Percentiles rank a stretch among this genome's conserved stretches.
phyloP scores from a whole-genome alignment of 805 yeast genomes.

The Zygosaccharomyces siamensis region DNA sequence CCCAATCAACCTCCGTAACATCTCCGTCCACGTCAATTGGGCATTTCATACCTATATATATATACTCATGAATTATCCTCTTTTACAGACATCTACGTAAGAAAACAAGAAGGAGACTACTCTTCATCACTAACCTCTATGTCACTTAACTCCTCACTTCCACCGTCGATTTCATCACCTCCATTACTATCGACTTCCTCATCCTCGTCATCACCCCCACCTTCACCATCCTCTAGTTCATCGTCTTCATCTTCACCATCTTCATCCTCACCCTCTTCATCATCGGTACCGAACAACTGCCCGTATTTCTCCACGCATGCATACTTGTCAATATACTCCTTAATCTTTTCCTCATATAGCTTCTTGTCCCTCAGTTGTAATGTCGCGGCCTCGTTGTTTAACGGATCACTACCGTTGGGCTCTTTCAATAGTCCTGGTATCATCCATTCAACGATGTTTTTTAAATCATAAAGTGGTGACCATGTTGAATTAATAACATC shows the following conservation, averaged over 20 bases:
- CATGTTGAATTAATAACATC: conserved; percentile 97
- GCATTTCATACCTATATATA: neutral
- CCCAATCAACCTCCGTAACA: too few species aligned
- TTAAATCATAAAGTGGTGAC: conserved; percentile 95
- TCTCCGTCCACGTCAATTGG: neutral
- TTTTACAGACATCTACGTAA: conserved; percentile 1
- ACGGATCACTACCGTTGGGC: conserved; percentile 92
- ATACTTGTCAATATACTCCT: conserved; percentile 65
- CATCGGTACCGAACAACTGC: conserved; percentile 43
- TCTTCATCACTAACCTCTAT: conserved; percentile 30
- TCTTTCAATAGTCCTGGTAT: conserved; percentile 86
- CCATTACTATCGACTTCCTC: conserved; percentile 9
- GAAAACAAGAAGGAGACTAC: neutral
- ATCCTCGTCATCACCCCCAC: conserved; percentile 13
- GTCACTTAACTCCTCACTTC: conserved; percentile 29
- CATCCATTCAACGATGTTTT: conserved; percentile 87
- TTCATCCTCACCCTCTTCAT: conserved; percentile 36
- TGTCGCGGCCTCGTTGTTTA: conserved; percentile 85
- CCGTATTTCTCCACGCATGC: conserved; percentile 45
- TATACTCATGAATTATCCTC: neutral
- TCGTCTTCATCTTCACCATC: conserved; percentile 30
- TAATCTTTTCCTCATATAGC: conserved; percentile 64
- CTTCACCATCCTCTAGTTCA: conserved; percentile 16
- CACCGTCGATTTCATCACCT: conserved; percentile 16
- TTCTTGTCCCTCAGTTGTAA: conserved; percentile 64